Percentiles rank a stretch among this genome's conserved stretches.
These are phyloP conservation scores for Petrea volubilis DNA, from an alignment of 257 asterid genomes.

Conservation along the genomic window DNA sequence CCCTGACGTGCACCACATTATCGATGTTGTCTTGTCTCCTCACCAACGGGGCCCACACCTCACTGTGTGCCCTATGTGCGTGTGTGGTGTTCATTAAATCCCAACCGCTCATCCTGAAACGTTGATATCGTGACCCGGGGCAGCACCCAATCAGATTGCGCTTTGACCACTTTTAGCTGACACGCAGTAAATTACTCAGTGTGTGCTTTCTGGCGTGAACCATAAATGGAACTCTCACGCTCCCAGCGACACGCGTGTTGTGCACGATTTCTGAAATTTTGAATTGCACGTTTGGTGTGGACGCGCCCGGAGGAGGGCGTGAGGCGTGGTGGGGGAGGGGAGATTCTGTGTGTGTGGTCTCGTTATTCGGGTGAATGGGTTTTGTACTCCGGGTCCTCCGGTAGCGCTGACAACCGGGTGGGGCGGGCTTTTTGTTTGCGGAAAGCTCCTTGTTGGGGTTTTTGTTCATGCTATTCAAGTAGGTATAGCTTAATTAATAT, in stretches of 20 bases:
- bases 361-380: conserved; percentile 39
- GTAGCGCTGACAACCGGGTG: conserved; percentile 53
- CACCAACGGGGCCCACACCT: conserved; percentile 25
- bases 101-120: conserved; percentile 19
- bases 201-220: neutral
- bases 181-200: conserved; percentile 26
- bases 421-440: conserved; percentile 10
- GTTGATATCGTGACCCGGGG: conserved; percentile 14
- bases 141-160: conserved; percentile 10
- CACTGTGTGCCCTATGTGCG: conserved; percentile 23
- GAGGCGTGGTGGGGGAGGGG: neutral
- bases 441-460: neutral
- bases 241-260: neutral
- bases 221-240: neutral
- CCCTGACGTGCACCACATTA: conserved; percentile 29
- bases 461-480: too few species aligned
- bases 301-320: conserved; percentile 9
- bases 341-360: neutral
- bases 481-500: too few species aligned
- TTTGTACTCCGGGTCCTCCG: conserved; percentile 56
- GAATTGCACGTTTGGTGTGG: neutral
- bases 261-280: neutral
- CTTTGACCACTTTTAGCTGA: conserved; percentile 34
- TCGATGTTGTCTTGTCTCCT: conserved; percentile 43
- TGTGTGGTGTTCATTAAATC: conserved; percentile 35